Base-by-base conservation (phyloP, 106 monocot genomes). In the Allium fistulosum region DNA sequence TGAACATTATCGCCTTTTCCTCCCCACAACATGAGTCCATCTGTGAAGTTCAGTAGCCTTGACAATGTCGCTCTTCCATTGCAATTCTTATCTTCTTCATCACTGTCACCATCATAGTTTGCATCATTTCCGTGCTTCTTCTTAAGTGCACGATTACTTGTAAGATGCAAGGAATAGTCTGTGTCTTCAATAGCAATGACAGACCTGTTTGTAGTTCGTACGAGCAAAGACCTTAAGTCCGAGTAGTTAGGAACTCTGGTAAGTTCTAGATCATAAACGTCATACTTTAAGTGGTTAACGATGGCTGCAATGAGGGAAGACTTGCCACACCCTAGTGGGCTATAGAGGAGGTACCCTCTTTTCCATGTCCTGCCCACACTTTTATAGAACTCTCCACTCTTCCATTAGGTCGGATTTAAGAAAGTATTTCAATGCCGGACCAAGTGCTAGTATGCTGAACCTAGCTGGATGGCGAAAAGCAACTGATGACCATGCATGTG, bases 101-200 rank as follows among this genome's bases (percentile, higher is more conserved):
- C 58, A 17, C 7, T 58, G 58, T 58, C 58, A 17, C 14, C 12
- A 13, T 58, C 58, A 17, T 15, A 15, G 58, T 17, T 15, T 12
- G 13, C 58, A 10, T 5, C 58, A 58, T 13, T 12, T 6, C 12
- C 27, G 11, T 62, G 1, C 83, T 74, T 67, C 78, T 78, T 8
- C 17, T 15, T 4, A 69, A 68, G 50, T 90, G 80, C n/a, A n/a
- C n/a, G n/a, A n/a, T n/a, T n/a, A n/a, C n/a, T n/a, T n/a, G n/a
- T n/a, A n/a, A n/a, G n/a, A 8, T 77, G 75, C 26, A 90, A 47
- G 1, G 94, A 90, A 78, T 90, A 94, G 64, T 94, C 94, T 37
- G 90, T 94, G 71, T 94, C 94, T 53, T 94, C 94, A 49, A 94
- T 94, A 22, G 90, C 94, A 11, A 94, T 94, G 66, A 94, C 84